Evolutionary conservation across 176 grass and related monocot species (phyloP), one percentile per base, ranked within the genome.

Genomic region (Themeda triandra): DNA sequence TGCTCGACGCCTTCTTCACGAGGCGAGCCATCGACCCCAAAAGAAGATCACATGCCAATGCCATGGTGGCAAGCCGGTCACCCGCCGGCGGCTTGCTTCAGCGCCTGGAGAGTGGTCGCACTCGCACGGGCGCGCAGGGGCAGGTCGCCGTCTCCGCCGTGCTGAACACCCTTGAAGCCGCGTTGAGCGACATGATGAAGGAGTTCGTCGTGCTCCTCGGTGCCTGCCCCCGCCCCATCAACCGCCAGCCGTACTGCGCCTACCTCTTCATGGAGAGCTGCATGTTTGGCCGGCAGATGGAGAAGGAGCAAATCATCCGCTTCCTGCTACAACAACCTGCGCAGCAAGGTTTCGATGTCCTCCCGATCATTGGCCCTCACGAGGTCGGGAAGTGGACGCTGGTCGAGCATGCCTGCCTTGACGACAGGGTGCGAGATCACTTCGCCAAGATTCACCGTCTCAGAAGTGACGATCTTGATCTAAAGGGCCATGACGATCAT

Each of bases 231-330:
- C 70, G 71, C 14, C 0, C n/a, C n/a, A n/a, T 84, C 2, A 5
- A 2, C 41, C 41, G 41, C 2, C 82, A 75, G 29, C 71, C 82
- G 23, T 75, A 84, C 23, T 75, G 59, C 59, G 8, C 71, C 30
- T 75, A 84, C 41, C 19, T 84, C 8, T 84, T 51, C 30, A 37
- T 75, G 59, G 82, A 75, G 56, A 49, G 13, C 0, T 75, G 82
- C 60, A 75, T 84, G 82, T 76, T 84, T 28, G 71, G 82, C 8
- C 60, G 71, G 31, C 82, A 84, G 30, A 37, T 66, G 71, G 71
- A n/a, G n/a, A n/a, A n/a, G n/a, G n/a, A n/a, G n/a, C n/a, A n/a
- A n/a, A n/a, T n/a, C n/a, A n/a, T n/a, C n/a, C n/a, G n/a, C n/a
- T n/a, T n/a, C n/a, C n/a, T n/a, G n/a, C n/a, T n/a, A n/a, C n/a